Conservation (phyloP, 2,329 filamentous ascomycete genomes). For the Fusarium pilosicola region DNA sequence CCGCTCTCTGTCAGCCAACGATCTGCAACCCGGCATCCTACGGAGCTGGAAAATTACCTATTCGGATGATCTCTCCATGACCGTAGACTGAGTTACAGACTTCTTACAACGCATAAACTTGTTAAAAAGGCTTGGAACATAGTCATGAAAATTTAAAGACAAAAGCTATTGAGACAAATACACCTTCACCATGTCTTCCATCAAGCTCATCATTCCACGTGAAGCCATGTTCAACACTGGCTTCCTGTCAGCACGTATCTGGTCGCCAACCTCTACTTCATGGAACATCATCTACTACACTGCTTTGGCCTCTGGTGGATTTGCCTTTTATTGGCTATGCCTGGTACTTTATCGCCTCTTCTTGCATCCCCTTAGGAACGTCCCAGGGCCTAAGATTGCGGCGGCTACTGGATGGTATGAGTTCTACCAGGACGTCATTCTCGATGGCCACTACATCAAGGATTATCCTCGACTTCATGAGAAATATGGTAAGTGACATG, state of each 20-base stretch:
- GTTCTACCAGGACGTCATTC: background rate
- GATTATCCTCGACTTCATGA: background rate
- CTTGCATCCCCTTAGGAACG: background rate
- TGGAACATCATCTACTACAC: background rate
- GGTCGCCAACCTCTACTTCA: background rate
- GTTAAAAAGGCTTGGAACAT: background rate
- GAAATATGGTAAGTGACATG: background rate
- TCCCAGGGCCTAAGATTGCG: background rate
- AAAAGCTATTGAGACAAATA: background rate
- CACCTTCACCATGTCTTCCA: background rate
- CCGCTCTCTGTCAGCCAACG: background rate
- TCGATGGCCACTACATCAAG: background rate
- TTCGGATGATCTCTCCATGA: background rate
- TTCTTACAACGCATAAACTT: background rate
- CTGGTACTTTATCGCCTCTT: background rate
- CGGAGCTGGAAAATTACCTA: background rate
- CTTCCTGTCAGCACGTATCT: background rate
- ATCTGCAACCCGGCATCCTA: background rate
- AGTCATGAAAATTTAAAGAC: background rate
- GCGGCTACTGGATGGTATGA: background rate
- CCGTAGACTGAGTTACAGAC: background rate
- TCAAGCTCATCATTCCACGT: background rate
- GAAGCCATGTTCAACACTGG: background rate
- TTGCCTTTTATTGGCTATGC: background rate
- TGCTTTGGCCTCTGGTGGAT: rapidly evolving